phyloP scores from a whole-genome alignment of 768 basidiomycete species.

The Termitomyces sp. region DNA sequence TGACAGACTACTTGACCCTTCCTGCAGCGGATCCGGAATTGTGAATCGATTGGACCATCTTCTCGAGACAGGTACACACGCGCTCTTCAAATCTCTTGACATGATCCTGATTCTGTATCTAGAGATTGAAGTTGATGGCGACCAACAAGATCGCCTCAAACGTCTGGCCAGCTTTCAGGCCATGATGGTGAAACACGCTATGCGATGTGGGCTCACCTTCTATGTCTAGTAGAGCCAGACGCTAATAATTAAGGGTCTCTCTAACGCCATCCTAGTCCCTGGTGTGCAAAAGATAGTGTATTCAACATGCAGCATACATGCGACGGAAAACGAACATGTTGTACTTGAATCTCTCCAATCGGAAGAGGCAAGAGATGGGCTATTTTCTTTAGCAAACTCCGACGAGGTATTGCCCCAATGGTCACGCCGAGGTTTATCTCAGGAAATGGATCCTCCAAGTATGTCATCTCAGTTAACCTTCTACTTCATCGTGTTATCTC shows the following conservation, averaged over 20 bases:
- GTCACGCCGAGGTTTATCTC: constrained; percentile 70
- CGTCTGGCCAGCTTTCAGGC: constrained; percentile 88
- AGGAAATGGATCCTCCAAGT: constrained; percentile 58
- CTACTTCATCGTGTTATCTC: background rate
- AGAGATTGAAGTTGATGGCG: constrained; percentile 56
- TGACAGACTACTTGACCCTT: constrained; percentile 83
- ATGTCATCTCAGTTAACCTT: constrained; percentile 9
- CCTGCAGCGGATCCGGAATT: constrained; percentile 93
- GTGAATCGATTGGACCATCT: constrained; percentile 86
- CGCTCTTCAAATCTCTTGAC: constrained; percentile 1
- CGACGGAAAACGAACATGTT: constrained; percentile 90
- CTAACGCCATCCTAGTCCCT: constrained; percentile 49
- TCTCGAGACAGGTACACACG: constrained; percentile 58
- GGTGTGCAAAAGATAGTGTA: constrained; percentile 80
- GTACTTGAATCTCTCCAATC: constrained; percentile 68
- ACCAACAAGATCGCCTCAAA: constrained; percentile 62
- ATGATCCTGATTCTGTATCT: constrained; percentile 3
- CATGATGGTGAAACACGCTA: constrained; percentile 88
- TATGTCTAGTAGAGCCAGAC: background rate
- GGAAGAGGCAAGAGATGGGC: constrained; percentile 52
- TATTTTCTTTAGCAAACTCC: constrained; percentile 65
- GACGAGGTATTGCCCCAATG: constrained; percentile 72
- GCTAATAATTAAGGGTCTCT: background rate
- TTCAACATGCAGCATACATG: constrained; percentile 95
- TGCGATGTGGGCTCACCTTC: constrained; percentile 67